A percentile compares a stretch with the other conserved stretches of the same genome.
Evolutionary conservation across 495 filamentous ascomycete species (phyloP).

Genomic region (Paragyromitra xinjiangensis): DNA sequence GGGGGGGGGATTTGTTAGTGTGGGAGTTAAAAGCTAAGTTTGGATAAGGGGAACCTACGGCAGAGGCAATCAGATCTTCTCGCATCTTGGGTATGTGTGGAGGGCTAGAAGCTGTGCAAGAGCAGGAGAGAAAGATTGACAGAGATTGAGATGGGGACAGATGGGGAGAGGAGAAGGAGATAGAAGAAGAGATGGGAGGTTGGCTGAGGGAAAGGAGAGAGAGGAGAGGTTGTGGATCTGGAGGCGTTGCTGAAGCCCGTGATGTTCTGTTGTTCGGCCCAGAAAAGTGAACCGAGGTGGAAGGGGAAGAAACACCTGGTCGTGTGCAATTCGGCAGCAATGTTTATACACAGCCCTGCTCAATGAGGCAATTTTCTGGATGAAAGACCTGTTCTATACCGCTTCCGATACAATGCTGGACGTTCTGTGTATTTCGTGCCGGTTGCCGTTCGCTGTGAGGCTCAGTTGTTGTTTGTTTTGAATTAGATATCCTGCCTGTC

Average conservation of each 20-base stretch:
- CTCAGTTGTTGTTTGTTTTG: constrained; percentile 52
- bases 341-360: constrained; percentile 13
- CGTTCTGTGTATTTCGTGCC: constrained; percentile 34
- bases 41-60: constrained; percentile 65
- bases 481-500: not conserved
- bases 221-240: not conserved
- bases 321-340: constrained; percentile 41
- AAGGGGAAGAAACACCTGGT: constrained; percentile 49
- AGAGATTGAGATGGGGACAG: not conserved
- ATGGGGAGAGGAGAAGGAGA: not conserved
- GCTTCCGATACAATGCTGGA: not conserved
- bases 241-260: constrained; percentile 24
- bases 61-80: constrained; percentile 85
- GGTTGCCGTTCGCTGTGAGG: constrained; percentile 14
- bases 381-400: not conserved
- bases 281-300: constrained; percentile 41
- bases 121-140: not conserved
- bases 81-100: constrained; percentile 64
- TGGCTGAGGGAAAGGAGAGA: not conserved
- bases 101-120: not conserved
- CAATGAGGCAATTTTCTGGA: not conserved
- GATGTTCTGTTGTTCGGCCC: constrained; percentile 33
- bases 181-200: not conserved
- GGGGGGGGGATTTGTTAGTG: constrained; percentile 59
- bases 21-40: constrained; percentile 5